Base-by-base conservation (phyloP, 192 early-diverging fungal species). In the Entomortierella parvispora region DNA sequence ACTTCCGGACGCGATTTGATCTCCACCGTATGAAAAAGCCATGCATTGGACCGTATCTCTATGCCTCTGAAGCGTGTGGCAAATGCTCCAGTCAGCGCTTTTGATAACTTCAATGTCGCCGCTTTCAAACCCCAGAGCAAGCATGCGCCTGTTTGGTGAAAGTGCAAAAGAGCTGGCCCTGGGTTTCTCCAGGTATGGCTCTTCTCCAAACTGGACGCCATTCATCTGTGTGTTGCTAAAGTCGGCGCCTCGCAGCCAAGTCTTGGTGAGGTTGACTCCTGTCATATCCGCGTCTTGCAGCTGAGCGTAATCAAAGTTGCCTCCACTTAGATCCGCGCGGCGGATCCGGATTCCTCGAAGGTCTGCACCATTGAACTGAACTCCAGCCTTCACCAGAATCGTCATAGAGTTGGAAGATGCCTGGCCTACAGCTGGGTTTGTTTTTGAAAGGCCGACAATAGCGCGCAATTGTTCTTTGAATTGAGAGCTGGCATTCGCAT, bases 341-440 rank as follows among this genome's bases (percentile, higher is more conserved):
- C 44, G 44, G 2, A 61, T 49, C n/a, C 12, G 23, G 26, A 49
- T 22, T 0, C 44, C 59, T 0, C 59, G 17, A 5, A 61, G 46
- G n/a, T 61, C 31, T 12, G 59, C 42, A 0, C 59, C 46, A 2
- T 49, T 33, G 28, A 61, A 48, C 17, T 5, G 7, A 26, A 61
- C 31, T 8, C 31, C 59, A 9, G 59, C 59, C 31, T 3, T 22
- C 17, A 37, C 31, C 43, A 61, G 31, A 20, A 61, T 61, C 8
- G 59, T 61, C 12, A 61, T 49, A 45, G 59, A 43, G 18, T 61
- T 61, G 32, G 59, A 22, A 0, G 59, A 20, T 0, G 59, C 59
- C 14, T 1, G 43, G 25, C 5, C 32, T n/a, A 28, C 44, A 32
- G 12, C 15, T 0, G 44, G 15, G 11, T 61, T 26, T 0, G 46